A percentile compares a stretch with the other conserved stretches of the same genome.
Conservation (phyloP, 306 rosid species). For the Crotalaria pallida region DNA sequence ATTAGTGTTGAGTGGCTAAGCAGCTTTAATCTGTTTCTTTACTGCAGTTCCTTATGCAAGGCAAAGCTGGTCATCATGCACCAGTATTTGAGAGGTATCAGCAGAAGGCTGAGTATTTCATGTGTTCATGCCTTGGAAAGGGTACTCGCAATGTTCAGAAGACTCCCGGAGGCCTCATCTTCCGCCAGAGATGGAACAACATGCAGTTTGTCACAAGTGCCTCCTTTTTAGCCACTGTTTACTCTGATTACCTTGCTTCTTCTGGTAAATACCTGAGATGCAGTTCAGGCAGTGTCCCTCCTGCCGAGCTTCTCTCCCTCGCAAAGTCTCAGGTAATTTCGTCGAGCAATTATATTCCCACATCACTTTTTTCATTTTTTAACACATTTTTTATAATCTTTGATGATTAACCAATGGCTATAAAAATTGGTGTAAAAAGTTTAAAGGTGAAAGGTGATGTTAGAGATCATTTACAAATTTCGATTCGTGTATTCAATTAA, state of each 20-base stretch:
- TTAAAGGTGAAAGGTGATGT: no score
- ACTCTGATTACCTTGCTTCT: slow-evolving; percentile 82
- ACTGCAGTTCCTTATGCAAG: slow-evolving; percentile 77
- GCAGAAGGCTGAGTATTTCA: slow-evolving; percentile 69
- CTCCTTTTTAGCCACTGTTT: slow-evolving; percentile 74
- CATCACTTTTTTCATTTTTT: no score
- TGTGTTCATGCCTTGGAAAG: slow-evolving; percentile 82
- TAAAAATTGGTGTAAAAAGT: no score
- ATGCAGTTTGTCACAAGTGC: slow-evolving; percentile 90
- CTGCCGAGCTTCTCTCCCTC: slow-evolving; percentile 61
- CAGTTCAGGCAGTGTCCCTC: slow-evolving; percentile 54
- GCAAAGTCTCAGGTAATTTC: slow-evolving; percentile 72
- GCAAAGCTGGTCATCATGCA: slow-evolving; percentile 65
- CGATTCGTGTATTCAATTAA: background rate
- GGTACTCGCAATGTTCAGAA: slow-evolving; percentile 57
- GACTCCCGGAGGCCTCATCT: slow-evolving; percentile 91
- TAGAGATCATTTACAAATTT: no score
- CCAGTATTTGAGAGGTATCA: slow-evolving; percentile 62
- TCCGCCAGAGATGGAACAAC: slow-evolving; percentile 92
- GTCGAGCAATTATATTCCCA: background rate
- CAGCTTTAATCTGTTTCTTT: background rate
- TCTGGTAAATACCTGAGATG: slow-evolving; percentile 47
- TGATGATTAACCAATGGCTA: no score
- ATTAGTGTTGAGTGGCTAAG: background rate
- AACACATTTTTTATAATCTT: no score